Evolutionary conservation across 768 basidiomycete species (phyloP).

Genomic region (Podaxis sp.): DNA sequence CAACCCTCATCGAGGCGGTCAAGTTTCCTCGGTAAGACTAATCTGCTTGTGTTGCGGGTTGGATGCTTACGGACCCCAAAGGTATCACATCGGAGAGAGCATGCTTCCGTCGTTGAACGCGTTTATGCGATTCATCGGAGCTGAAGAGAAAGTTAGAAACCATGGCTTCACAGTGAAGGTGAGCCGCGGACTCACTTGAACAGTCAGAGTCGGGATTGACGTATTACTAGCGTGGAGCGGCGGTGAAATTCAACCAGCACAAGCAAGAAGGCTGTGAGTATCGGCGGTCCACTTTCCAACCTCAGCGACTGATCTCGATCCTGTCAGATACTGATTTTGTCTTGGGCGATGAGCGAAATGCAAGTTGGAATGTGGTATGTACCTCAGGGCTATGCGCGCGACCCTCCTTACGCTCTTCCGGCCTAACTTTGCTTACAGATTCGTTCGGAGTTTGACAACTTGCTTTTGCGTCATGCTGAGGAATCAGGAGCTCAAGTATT

Average conservation of each 20-base stretch:
- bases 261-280: slow-evolving; percentile 39
- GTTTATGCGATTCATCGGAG: slow-evolving; percentile 37
- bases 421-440: slow-evolving; percentile 20
- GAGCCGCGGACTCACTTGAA: not conserved
- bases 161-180: slow-evolving; percentile 38
- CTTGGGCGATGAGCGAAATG: slow-evolving; percentile 25
- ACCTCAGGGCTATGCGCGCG: not conserved
- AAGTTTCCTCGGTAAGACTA: slow-evolving; percentile 39
- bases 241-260: slow-evolving; percentile 37
- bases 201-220: not conserved
- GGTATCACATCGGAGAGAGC: slow-evolving; percentile 41
- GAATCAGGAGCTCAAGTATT: slow-evolving; percentile 31
- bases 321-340: slow-evolving; percentile 35
- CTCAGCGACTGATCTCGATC: not conserved
- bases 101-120: slow-evolving; percentile 35
- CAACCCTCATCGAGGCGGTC: slow-evolving; percentile 39
- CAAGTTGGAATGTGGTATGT: slow-evolving; percentile 38
- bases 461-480: slow-evolving; percentile 34
- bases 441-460: slow-evolving; percentile 36
- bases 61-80: slow-evolving; percentile 3
- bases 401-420: not conserved
- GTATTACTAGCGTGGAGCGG: slow-evolving; percentile 35
- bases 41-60: too few relatives aligned
- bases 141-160: slow-evolving; percentile 30
- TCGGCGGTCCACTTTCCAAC: not conserved